Conservation (phyloP, 129 eudicot genomes). For the Centella asiatica region DNA sequence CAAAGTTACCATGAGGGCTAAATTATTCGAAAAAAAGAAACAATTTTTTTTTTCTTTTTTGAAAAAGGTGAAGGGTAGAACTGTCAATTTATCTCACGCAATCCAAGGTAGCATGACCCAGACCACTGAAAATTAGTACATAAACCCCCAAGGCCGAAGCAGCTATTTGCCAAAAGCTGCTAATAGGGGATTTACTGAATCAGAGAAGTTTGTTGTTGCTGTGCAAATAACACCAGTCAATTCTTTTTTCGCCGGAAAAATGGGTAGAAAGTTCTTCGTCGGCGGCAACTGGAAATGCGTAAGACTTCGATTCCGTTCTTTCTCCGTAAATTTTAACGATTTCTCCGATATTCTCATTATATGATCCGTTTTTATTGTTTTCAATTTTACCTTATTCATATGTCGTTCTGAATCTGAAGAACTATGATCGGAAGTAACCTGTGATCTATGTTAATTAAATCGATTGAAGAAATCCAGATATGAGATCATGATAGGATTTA, state of each 20-base stretch:
- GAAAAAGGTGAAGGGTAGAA: neutral
- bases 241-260: neutral
- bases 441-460: no score
- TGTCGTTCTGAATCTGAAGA: neutral
- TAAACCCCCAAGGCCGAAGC: no score
- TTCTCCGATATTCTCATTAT: neutral
- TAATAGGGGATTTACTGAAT: neutral
- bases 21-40: no score
- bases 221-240: neutral
- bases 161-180: no score
- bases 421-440: neutral
- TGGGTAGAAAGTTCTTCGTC: slow-evolving; percentile 72
- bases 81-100: neutral
- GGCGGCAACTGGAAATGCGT: slow-evolving; percentile 99
- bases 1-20: no score
- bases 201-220: neutral
- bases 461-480: no score
- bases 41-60: no score
- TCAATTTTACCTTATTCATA: no score
- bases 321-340: neutral
- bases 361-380: neutral
- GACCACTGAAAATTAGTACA: neutral
- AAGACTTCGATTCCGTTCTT: slow-evolving; percentile 18
- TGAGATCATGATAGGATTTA: neutral
- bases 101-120: neutral